These are phyloP conservation scores for Funneliformis mosseae DNA, from an alignment of 192 early-diverging fungal genomes.

Conservation along the genomic window DNA sequence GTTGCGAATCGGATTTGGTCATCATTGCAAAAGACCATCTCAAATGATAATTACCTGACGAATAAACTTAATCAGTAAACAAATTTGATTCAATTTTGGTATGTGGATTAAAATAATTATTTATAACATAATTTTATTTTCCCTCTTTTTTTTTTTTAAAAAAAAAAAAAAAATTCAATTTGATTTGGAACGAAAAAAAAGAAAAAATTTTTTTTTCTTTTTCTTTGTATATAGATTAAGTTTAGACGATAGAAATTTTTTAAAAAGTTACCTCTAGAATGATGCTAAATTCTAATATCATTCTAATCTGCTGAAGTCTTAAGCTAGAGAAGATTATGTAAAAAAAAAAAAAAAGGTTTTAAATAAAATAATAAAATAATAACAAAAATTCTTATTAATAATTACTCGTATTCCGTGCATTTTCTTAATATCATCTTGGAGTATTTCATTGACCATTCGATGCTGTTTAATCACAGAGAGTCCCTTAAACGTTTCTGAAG, in stretches of 20 bases:
- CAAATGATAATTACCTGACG: neutral
- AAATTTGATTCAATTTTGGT: too few relatives aligned
- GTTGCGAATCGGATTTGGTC: constrained; percentile 4
- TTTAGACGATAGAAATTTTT: too few relatives aligned
- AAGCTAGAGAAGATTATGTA: neutral
- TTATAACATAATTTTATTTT: too few relatives aligned
- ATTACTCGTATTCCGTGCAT: constrained; percentile 86
- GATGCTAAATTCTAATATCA: neutral
- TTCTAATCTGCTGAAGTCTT: neutral
- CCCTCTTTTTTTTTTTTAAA: too few relatives aligned
- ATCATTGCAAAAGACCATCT: neutral
- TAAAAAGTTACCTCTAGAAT: too few relatives aligned
- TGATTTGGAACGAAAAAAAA: too few relatives aligned
- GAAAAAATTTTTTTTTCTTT: too few relatives aligned
- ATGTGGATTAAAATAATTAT: too few relatives aligned
- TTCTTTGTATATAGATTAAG: too few relatives aligned
- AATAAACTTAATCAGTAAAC: too few relatives aligned
- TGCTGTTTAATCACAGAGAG: constrained; percentile 86
- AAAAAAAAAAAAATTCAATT: too few relatives aligned
- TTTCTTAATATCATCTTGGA: constrained; percentile 88
- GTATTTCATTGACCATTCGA: constrained; percentile 80
- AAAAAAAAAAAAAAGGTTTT: neutral
- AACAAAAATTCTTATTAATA: neutral
- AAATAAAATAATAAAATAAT: neutral
- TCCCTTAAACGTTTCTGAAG: constrained; percentile 75